Base-by-base conservation (phyloP, 2,329 filamentous ascomycete species). In the Fusarium sp. region DNA sequence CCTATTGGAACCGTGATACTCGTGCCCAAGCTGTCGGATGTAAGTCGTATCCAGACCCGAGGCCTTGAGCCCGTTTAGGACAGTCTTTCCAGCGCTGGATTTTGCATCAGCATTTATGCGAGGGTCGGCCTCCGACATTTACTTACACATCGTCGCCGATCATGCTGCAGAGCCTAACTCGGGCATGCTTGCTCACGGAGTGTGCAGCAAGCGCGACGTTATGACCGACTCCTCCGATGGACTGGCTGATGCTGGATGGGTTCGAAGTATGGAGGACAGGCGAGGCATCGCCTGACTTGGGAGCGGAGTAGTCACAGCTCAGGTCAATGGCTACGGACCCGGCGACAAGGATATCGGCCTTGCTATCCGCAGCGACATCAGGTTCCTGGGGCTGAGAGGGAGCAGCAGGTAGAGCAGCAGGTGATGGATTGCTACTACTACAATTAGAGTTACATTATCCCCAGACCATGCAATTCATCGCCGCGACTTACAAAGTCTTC, bases 271-370 rank as follows among this genome's bases (percentile, higher is more conserved):
- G 90, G 41, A 92, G 85, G 60, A 88, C 84, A 7, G 91, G 88
- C 6, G 83, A 81, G 6, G 64, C 66, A 25, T 81, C 76, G 10
- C 77, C 79, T 3, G 79, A 66, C 43, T 76, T 80, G 45, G 77
- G 64, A 23, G 74, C 69, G 18, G 76, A 71, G 74, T 92, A 97
- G 81, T 98, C 93, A 85, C 96, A 98, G 74, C 92, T 93, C 39
- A 97, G 87, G 82, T 98, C 96, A 71, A 98, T 88, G 18, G 96
- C 96, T 34, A 98, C 89, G 14, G 95, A 95, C n/a, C 95, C 96
- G 61, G 95, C 94, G 50, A 98, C 94, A 32, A 98, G 85, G n/a
- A 98, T 88, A 74, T 95, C 92, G 61, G 88, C 85, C 72, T 81
- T 81, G 71, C 71, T 71, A 35, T 72, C 68, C 16, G 59, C 48